A percentile compares a stretch with the other conserved stretches of the same genome.
Evolutionary conservation across 2,329 filamentous ascomycete genomes (phyloP).

Genomic region (Pyricularia sp.): DNA sequence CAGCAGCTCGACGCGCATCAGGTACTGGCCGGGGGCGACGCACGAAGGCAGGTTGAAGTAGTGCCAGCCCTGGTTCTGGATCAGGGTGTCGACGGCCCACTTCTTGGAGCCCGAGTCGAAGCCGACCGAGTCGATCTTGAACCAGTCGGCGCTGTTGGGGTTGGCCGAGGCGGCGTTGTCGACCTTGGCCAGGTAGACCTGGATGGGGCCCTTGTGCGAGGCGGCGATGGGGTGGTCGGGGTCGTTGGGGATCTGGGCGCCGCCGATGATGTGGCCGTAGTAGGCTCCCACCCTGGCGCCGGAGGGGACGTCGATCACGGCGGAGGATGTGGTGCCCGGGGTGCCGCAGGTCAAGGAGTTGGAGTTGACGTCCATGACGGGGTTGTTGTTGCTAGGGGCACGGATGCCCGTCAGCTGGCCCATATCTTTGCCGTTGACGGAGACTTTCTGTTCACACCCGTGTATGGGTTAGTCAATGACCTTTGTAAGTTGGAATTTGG

Average conservation of each 20-base stretch:
- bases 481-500: not conserved
- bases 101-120: slow-evolving; percentile 26
- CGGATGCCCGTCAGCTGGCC: slow-evolving; percentile 31
- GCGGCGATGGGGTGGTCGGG: slow-evolving; percentile 26
- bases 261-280: slow-evolving; percentile 31
- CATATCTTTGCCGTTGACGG: slow-evolving; percentile 31
- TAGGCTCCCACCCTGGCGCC: slow-evolving; percentile 36
- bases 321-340: slow-evolving; percentile 24
- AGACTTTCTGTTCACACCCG: slow-evolving; percentile 19
- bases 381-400: slow-evolving; percentile 37
- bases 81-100: slow-evolving; percentile 37
- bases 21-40: slow-evolving; percentile 16
- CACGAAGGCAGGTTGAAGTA: slow-evolving; percentile 25
- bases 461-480: not conserved
- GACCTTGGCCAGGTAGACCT: slow-evolving; percentile 35
- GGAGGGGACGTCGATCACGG: slow-evolving; percentile 33
- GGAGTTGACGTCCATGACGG: slow-evolving; percentile 34
- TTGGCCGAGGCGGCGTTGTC: slow-evolving; percentile 28
- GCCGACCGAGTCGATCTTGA: slow-evolving; percentile 39
- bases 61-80: slow-evolving; percentile 29
- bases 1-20: slow-evolving; percentile 9
- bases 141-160: slow-evolving; percentile 25
- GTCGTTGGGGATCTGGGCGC: slow-evolving; percentile 22
- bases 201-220: slow-evolving; percentile 32
- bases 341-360: slow-evolving; percentile 37